Conservation (phyloP, 2,329 filamentous ascomycete genomes). For the Talaromyces sp. region DNA sequence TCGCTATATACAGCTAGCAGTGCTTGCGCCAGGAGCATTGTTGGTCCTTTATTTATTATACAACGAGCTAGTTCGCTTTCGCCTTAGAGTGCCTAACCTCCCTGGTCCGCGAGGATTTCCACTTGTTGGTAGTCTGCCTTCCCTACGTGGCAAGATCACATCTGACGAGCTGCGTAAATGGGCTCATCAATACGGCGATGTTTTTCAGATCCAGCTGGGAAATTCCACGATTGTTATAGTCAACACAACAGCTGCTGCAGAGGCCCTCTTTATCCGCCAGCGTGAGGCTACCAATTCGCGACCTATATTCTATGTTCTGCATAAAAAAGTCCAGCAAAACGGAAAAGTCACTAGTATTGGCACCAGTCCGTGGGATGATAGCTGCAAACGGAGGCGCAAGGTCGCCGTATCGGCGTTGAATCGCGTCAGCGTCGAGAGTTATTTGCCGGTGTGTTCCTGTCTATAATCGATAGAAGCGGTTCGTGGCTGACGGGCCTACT, state of each 20-base stretch:
- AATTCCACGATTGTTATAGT: neutral
- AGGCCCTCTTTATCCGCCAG: neutral
- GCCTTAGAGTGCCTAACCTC: neutral
- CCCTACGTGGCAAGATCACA: neutral
- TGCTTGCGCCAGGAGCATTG: neutral
- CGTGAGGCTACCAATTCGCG: neutral
- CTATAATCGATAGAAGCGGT: neutral
- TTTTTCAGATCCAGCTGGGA: neutral
- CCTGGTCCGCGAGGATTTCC: neutral
- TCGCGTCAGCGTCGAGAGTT: neutral
- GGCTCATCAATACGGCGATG: neutral
- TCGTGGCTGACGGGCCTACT: neutral
- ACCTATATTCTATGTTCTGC: neutral
- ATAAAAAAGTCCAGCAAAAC: neutral
- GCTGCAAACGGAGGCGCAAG: neutral
- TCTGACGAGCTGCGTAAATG: neutral
- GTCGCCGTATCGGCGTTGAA: neutral
- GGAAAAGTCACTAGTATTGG: neutral
- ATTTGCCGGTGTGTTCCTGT: neutral
- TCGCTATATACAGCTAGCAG: neutral
- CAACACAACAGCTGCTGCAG: neutral
- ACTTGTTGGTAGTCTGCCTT: neutral
- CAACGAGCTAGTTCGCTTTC: neutral
- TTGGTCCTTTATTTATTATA: neutral
- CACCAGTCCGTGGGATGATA: neutral